phyloP scores from a whole-genome alignment of 129 eudicot genomes.

The Centrapalus pauciflorus region DNA sequence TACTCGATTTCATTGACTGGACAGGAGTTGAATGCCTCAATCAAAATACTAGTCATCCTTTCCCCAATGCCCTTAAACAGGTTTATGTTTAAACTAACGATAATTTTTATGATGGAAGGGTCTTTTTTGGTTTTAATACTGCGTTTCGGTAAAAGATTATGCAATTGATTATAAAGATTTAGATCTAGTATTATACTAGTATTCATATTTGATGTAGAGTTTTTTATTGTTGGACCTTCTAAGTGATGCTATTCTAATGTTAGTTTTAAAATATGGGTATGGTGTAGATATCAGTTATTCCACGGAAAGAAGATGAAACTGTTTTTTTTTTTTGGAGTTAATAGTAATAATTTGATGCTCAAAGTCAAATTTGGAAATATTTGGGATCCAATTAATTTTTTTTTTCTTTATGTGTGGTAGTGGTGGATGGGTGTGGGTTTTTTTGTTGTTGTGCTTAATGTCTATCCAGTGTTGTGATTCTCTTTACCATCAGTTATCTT shows the following conservation, averaged over 20 bases:
- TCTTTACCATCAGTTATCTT: neutral
- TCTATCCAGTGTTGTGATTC: neutral
- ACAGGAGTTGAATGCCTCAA: slow-evolving; percentile 89
- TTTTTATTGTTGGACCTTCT: neutral
- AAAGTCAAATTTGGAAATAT: neutral
- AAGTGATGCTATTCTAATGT: neutral
- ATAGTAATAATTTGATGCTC: neutral
- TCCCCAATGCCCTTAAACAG: slow-evolving; percentile 82
- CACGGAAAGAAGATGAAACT: neutral
- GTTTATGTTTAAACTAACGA: slow-evolving; percentile 11
- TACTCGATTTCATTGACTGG: slow-evolving; percentile 85
- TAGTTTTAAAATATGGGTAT: neutral
- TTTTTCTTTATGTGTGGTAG: no score
- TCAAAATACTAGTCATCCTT: slow-evolving; percentile 58
- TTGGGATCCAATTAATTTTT: neutral
- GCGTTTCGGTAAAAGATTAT: neutral
- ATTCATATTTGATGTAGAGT: neutral
- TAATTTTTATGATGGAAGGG: neutral
- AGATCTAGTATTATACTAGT: neutral
- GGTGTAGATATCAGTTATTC: neutral
- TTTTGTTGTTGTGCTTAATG: neutral
- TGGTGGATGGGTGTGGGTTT: neutral
- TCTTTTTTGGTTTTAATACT: neutral
- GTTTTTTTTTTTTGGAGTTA: neutral
- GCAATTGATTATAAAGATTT: neutral